Evolutionary conservation across 768 basidiomycete species (phyloP).

Genomic region (Podaxis sp.): DNA sequence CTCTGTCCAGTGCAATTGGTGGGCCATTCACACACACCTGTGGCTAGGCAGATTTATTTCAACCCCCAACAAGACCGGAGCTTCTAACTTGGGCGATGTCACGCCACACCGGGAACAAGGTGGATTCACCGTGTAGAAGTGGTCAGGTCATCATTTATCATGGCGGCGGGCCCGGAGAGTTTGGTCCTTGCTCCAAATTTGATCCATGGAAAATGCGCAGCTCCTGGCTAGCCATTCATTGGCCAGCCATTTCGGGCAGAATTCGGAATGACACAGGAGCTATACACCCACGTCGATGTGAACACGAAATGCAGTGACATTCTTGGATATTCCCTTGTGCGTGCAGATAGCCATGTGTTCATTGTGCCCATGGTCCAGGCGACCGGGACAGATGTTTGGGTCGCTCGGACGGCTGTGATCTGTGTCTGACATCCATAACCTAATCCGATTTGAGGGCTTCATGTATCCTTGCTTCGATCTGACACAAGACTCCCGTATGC

Average conservation of each 20-base stretch:
- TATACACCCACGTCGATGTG: background rate
- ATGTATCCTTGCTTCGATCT: background rate
- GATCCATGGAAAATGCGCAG: constrained; percentile 11
- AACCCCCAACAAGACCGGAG: background rate
- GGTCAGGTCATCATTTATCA: background rate
- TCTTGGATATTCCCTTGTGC: background rate
- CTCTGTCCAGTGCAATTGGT: background rate
- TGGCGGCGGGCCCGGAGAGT: background rate
- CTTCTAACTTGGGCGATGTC: background rate
- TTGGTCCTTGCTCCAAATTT: background rate
- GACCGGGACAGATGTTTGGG: constrained; percentile 2
- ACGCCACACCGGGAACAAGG: background rate
- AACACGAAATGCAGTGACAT: background rate
- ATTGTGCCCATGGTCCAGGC: constrained; percentile 1
- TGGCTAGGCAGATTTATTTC: background rate
- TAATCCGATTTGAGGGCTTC: background rate
- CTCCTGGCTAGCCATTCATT: background rate
- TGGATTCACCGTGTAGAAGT: background rate
- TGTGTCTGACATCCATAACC: background rate
- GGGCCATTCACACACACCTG: background rate
- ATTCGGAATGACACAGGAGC: background rate
- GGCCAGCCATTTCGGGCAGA: constrained; percentile 1
- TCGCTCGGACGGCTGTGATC: background rate
- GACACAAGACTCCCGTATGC: background rate
- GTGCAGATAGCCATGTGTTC: constrained; percentile 4